Evolutionary conservation across 2,329 filamentous ascomycete species (phyloP), one percentile per base, ranked within the genome.

Genomic region (Trichophyton rubrum): DNA sequence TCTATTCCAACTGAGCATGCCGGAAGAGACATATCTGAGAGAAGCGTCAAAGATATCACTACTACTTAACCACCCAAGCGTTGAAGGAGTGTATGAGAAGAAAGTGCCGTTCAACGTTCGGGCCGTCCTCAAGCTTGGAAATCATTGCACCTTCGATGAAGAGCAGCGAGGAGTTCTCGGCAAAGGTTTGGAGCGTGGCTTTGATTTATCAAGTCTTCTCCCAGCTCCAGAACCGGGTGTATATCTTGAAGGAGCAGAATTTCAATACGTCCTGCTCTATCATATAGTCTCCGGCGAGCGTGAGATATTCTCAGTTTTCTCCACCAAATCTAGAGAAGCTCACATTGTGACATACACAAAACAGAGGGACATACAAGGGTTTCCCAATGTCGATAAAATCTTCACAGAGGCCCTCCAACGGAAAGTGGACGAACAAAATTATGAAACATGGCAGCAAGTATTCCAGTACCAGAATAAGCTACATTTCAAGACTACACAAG

Each of bases 1-100:
- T 76, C 80, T 99, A 3, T 97, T 97, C 81, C 95, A 91, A 75
- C 80, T 99, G 41, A 91, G 87, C 0, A 89, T 99, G 73, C 81
- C 89, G 0, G 93, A 99, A 72, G 86, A 93, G 60, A 81, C 88
- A 0, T 99, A 95, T 73, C 84, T 96, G 63, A 84, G 85, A 51
- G 89, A 97, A 71, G 80, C 86, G 0, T 87, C 90, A 63, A 95
- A 90, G 70, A 86, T 97, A 63, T 84, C 86, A 1, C 75, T 86
- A 30, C 78, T 97, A 1, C 92, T 96, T 77, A 90, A 92, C 64
- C 91, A 99, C 70, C 84, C 90, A 0, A 96, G 90, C 71, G 89
- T 99, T 1, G 93, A 99, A 73, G 95, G 95, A 33, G 90, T 99
- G 13, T 99, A 99, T 69, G 95, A 99, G 75, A 92, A 87, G 68